These are phyloP conservation scores for Solanum sitiens DNA, from an alignment of 257 asterid species.

Conservation along the genomic window DNA sequence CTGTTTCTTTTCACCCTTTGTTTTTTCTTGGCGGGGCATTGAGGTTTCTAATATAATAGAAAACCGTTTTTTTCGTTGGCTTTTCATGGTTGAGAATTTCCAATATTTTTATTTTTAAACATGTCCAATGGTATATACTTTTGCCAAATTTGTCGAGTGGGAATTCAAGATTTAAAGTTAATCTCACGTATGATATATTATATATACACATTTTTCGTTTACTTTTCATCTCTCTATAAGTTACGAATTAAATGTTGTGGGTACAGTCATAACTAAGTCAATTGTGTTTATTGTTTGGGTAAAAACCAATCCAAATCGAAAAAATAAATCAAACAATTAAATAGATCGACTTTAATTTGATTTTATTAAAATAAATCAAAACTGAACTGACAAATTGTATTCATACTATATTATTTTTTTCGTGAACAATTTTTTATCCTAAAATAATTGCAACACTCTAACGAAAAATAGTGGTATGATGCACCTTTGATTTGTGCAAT, in stretches of 20 bases:
- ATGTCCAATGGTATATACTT: neutral
- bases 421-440: neutral
- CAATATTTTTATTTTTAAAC: neutral
- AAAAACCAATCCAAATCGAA: too few relatives aligned
- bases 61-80: constrained; percentile 18
- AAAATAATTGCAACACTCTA: neutral
- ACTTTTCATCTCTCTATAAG: neutral
- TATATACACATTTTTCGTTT: too few relatives aligned
- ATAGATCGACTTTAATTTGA: too few relatives aligned
- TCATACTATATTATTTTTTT: too few relatives aligned
- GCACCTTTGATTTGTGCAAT: neutral
- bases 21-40: neutral
- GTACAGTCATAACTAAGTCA: neutral
- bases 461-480: neutral
- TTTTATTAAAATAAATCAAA: too few relatives aligned
- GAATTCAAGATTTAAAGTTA: neutral
- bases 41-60: constrained; percentile 1
- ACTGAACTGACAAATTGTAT: neutral
- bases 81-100: neutral
- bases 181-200: neutral
- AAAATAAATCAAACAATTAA: neutral
- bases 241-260: too few relatives aligned
- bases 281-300: too few relatives aligned
- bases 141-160: neutral
- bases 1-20: constrained; percentile 5